A percentile compares a stretch with the other conserved stretches of the same genome.
phyloP scores from a whole-genome alignment of 1,284 basidiomycete genomes.

The Laetiporus sulphureus region DNA sequence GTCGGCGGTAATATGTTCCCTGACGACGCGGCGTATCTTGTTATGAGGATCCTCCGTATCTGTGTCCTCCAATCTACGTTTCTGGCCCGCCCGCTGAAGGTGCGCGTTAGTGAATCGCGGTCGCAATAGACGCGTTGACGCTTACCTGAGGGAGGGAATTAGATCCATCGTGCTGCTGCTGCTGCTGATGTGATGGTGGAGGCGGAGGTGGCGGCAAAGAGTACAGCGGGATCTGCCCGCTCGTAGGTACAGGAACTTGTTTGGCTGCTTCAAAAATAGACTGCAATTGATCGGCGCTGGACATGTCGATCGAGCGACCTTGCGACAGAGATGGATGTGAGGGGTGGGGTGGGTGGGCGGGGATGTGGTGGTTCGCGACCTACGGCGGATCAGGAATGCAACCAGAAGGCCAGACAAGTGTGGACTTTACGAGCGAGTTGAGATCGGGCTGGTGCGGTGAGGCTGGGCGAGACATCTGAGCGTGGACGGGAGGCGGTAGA shows the following conservation, averaged over 20 bases:
- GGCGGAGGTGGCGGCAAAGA: slow-evolving; percentile 30
- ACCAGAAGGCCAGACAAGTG: slow-evolving; percentile 19
- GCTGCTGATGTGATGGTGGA: slow-evolving; percentile 12
- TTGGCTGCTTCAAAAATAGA: slow-evolving; percentile 50
- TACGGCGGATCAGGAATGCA: slow-evolving; percentile 21
- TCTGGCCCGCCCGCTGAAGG: slow-evolving; percentile 28
- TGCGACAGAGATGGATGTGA: no score
- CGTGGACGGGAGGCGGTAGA: slow-evolving; percentile 22
- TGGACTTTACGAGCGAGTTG: slow-evolving; percentile 34
- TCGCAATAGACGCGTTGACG: no score
- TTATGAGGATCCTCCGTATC: slow-evolving; percentile 65
- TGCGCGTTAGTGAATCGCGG: background rate
- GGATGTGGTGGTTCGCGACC: slow-evolving; percentile 20
- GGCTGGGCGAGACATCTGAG: slow-evolving; percentile 30
- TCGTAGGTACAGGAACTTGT: slow-evolving; percentile 24
- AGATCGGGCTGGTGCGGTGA: slow-evolving; percentile 33
- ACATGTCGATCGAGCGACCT: no score
- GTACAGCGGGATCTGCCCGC: slow-evolving; percentile 33
- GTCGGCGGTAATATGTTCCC: slow-evolving; percentile 70
- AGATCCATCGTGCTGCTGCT: no score
- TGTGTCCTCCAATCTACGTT: slow-evolving; percentile 68
- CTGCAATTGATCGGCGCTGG: slow-evolving; percentile 51
- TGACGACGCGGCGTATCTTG: slow-evolving; percentile 76
- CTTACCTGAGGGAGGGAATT: no score
- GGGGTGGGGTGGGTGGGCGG: slow-evolving; percentile 18